Percentiles rank a stretch among this genome's conserved stretches.
Conservation (phyloP, 768 basidiomycete species). For the Suillus clintonianus region DNA sequence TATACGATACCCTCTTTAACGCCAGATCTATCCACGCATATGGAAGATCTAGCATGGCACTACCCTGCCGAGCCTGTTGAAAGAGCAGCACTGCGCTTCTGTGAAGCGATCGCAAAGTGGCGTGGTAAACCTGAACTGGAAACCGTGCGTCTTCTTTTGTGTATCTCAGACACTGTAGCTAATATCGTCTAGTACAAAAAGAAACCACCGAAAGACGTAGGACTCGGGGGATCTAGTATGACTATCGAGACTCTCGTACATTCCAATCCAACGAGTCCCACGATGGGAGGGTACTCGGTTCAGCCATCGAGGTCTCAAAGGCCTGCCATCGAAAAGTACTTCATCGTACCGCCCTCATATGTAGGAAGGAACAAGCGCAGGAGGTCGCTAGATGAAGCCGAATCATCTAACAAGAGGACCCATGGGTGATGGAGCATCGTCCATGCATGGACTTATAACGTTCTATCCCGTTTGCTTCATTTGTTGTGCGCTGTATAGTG, state of each 20-base stretch:
- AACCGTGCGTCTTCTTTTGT: slow-evolving; percentile 45
- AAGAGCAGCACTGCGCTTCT: slow-evolving; percentile 74
- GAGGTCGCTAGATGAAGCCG: slow-evolving; percentile 27
- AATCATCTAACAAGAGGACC: slow-evolving; percentile 23
- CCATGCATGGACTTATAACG: not conserved
- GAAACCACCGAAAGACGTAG: slow-evolving; percentile 42
- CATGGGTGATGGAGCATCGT: slow-evolving; percentile 12
- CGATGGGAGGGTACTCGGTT: slow-evolving; percentile 28
- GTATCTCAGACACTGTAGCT: slow-evolving; percentile 22
- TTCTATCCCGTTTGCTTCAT: not conserved
- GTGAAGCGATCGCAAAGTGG: slow-evolving; percentile 82
- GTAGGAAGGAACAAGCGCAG: slow-evolving; percentile 26
- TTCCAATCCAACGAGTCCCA: slow-evolving; percentile 67
- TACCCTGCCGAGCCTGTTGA: slow-evolving; percentile 85
- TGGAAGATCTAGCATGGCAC: slow-evolving; percentile 71
- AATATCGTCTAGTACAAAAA: slow-evolving; percentile 50
- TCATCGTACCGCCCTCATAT: slow-evolving; percentile 22
- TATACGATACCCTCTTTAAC: slow-evolving; percentile 71
- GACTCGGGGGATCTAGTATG: slow-evolving; percentile 38
- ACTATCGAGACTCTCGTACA: slow-evolving; percentile 69
- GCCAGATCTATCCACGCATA: slow-evolving; percentile 75
- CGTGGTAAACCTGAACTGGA: slow-evolving; percentile 84
- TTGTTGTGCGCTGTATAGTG: not conserved
- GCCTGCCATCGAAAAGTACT: slow-evolving; percentile 42
- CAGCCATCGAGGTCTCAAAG: slow-evolving; percentile 26